Evolutionary conservation across 768 basidiomycete species (phyloP), one percentile per base, ranked within the genome.

Genomic region (Leccinellum rugosiceps): DNA sequence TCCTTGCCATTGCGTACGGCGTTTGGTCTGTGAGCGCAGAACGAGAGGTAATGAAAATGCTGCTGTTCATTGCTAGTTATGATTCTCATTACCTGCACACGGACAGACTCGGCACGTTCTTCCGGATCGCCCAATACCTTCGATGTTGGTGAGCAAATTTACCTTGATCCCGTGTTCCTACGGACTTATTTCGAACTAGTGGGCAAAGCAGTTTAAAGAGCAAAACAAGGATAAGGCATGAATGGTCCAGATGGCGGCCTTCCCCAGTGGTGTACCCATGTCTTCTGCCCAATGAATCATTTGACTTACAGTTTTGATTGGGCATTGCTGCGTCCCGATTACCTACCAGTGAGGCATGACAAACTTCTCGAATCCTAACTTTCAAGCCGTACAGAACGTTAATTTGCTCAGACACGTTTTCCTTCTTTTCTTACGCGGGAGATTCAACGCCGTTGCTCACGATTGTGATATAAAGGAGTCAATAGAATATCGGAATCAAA

Each of bases 21-120:
- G 76, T 87, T 11, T 94, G 87, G 86, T 79, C 74, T 31, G 71
- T 88, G 58, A 92, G 89, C 61, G 91, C 92, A 14, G 82, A 82
- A 53, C 80, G 84, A 62, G 94, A 95, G 85, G 92, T 93, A 62
- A 65, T 9, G 30, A 26, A 21, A 4, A 10, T 19, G 41, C 3
- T 35, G 25, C 53, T 14, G 10, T 48, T 46, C 21, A 9, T n/a
- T 44, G 50, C 34, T 28, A 10, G 21, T 31, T 44, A 38, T 44
- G 21, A 49, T 41, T 46, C 53, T 71, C 21, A 63, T 17, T 7
- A 9, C 46, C 13, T 34, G n/a, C 19, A 41, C 9, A 25, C 43
- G 51, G 58, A 45, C 63, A 92, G 90, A 75, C 75, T 63, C 79
- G 89, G 53, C 71, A 80, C 30, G 67, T 80, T 30, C 80, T 82